A percentile compares a stretch with the other conserved stretches of the same genome.
These are phyloP conservation scores for Lathyrus aphaca DNA, from an alignment of 306 rosid species.

Conservation along the genomic window DNA sequence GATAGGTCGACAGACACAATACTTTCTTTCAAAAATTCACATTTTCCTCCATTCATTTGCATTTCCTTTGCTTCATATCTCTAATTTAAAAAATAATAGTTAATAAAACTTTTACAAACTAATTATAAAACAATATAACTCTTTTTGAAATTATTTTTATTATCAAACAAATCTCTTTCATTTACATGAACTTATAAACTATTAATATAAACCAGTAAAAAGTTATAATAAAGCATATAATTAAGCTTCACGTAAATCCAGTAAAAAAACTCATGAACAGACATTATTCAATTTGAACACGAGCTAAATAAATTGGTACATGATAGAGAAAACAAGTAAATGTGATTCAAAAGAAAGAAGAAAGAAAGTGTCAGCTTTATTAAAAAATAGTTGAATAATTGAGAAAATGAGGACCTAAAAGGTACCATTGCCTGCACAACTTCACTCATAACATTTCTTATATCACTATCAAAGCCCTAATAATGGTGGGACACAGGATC, in stretches of 20 bases:
- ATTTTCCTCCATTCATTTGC: no score
- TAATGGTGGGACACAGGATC: conserved; percentile 48
- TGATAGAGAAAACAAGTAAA: conserved; percentile 22
- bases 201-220: no score
- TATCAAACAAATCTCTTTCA: no score
- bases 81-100: no score
- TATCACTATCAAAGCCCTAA: conserved; percentile 41
- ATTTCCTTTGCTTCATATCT: no score
- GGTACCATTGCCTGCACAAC: conserved; percentile 36
- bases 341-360: conserved; percentile 32
- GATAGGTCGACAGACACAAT: no score
- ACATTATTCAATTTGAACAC: conserved; percentile 2
- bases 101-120: no score
- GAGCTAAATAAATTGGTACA: conserved; percentile 27
- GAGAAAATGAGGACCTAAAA: conserved; percentile 28
- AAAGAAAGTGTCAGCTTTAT: conserved; percentile 52
- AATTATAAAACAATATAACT: no score
- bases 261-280: background rate
- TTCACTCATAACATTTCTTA: conserved; percentile 39
- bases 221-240: background rate
- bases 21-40: no score
- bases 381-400: conserved; percentile 47
- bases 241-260: background rate
- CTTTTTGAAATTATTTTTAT: no score
- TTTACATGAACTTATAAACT: no score